Base-by-base conservation (phyloP, 352 stramenopile species). In the Peronosclerospora sorghi region DNA sequence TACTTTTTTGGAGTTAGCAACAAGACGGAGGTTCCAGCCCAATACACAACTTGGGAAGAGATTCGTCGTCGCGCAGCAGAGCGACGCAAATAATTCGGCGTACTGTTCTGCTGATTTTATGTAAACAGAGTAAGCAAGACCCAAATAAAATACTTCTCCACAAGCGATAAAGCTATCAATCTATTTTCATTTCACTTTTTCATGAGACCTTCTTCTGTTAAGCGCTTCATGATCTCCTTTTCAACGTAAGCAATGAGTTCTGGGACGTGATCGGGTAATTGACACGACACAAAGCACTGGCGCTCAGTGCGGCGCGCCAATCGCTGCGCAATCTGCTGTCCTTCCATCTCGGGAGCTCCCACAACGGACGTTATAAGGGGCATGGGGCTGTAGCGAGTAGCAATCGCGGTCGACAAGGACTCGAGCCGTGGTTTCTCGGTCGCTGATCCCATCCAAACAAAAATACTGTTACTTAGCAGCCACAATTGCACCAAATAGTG, bases 221-320 rank as follows among this genome's bases (percentile, higher is more conserved):
- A 55, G 4, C 65, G 64, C 40, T 63, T 41, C 17, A 68, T 60
- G 19, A 91, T 62, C 39, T 83, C 56, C 27, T 68, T 76, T 42
- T 91, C 78, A 2, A 86, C 73, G 42, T 70, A 84, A 8, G 67
- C 60, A 28, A 79, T 71, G 18, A 91, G 65, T 40, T 91, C 78
- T 0, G 76, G 74, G 23, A 82, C 38, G 37, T 83, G 64, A 35
- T 86, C 75, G 0, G 78, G 75, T 29, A 91, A 30, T 41, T 86
- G 73, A 32, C 78, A 91, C 12, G 73, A 88, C 43, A 91, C 75
- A 35, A 91, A 91, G 28, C 75, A 86, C 52, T 88, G 78, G 0
- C 65, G 63, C 1, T 62, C 65, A 5, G 78, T 83, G 24, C 73
- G 68, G 15, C 65, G 54, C 34, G 75, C 73, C 12, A 91, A 59